phyloP scores from a whole-genome alignment of 1,139 yeast species.

The Pichia sp. region DNA sequence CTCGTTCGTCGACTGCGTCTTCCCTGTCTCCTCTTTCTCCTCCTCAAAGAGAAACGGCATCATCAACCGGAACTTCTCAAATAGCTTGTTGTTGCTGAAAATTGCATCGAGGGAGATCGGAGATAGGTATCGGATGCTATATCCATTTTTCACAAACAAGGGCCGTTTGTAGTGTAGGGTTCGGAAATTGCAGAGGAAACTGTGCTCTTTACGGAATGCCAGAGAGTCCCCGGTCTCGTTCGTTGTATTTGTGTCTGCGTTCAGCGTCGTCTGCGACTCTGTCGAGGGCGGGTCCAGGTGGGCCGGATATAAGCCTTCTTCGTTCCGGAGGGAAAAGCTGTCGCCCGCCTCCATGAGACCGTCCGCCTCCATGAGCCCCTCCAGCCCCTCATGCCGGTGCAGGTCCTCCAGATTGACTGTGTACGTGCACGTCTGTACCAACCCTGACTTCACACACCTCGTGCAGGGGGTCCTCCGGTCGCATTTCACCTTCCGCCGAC shows the following conservation, averaged over 20 bases:
- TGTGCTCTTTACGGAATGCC: neutral
- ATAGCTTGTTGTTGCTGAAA: constrained; percentile 8
- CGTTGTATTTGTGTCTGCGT: neutral
- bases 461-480: constrained; percentile 47
- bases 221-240: neutral
- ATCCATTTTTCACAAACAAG: constrained; percentile 16
- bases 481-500: constrained; percentile 35
- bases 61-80: constrained; percentile 8
- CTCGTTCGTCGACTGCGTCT: neutral
- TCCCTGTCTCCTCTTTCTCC: neutral
- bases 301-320: neutral
- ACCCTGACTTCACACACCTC: constrained; percentile 28
- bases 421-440: constrained; percentile 15
- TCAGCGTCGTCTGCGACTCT: neutral
- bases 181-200: constrained; percentile 5
- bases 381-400: neutral
- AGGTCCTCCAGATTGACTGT: neutral
- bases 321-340: neutral
- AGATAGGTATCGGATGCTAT: constrained; percentile 10
- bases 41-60: constrained; percentile 9
- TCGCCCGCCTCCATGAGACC: too few species aligned
- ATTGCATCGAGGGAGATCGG: constrained; percentile 8
- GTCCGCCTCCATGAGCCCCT: too few species aligned
- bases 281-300: too few species aligned
- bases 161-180: constrained; percentile 11